Percentiles rank a stretch among this genome's conserved stretches.
Evolutionary conservation across 2,329 filamentous ascomycete genomes (phyloP).

Genomic region (Purpureocillium lavendulum): DNA sequence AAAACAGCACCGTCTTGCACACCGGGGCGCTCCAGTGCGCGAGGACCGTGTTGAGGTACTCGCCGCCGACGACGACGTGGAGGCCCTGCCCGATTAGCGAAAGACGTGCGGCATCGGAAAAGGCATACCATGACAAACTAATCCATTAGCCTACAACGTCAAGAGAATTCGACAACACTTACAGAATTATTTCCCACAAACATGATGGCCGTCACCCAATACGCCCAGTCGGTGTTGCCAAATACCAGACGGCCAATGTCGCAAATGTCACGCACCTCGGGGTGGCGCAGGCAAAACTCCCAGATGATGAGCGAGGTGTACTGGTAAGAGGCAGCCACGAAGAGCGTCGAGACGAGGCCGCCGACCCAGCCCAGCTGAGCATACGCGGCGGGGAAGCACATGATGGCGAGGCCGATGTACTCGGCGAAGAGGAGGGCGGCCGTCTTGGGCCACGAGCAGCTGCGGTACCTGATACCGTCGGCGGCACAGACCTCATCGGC

Average conservation of each 20-base stretch:
- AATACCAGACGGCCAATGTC: conserved; percentile 95
- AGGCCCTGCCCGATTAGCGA: too few relatives aligned
- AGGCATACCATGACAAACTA: too few relatives aligned
- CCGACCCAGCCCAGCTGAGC: conserved; percentile 80
- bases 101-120: too few relatives aligned
- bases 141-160: too few relatives aligned
- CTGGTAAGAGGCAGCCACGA: conserved; percentile 69
- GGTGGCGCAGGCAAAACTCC: conserved; percentile 87
- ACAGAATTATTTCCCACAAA: conserved; percentile 93
- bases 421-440: conserved; percentile 86
- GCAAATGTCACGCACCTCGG: conserved; percentile 85
- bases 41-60: conserved; percentile 86
- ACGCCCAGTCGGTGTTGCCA: conserved; percentile 69
- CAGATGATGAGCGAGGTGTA: conserved; percentile 61
- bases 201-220: conserved; percentile 68
- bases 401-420: conserved; percentile 87
- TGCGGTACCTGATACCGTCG: conserved; percentile 93
- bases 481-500: too few relatives aligned
- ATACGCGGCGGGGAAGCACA: conserved; percentile 95
- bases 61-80: conserved; percentile 75
- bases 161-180: too few relatives aligned
- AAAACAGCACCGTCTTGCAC: conserved; percentile 75
- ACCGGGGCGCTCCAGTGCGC: conserved; percentile 51
- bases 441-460: conserved; percentile 93
- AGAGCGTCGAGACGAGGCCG: conserved; percentile 70